These are phyloP conservation scores for Begonia loranthoides DNA, from an alignment of 306 rosid species.

Conservation along the genomic window DNA sequence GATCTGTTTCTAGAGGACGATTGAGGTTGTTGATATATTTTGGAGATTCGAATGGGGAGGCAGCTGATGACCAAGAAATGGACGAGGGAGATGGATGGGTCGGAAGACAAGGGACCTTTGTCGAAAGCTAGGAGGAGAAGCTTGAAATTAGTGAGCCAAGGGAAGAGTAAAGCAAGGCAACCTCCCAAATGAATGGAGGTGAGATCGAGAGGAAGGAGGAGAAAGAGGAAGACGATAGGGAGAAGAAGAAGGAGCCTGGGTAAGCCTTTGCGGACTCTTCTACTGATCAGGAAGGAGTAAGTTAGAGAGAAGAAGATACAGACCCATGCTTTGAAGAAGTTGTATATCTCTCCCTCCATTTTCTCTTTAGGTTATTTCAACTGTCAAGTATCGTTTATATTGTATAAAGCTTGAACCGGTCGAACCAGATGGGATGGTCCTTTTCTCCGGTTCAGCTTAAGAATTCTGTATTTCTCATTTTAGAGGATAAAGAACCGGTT, in stretches of 20 bases:
- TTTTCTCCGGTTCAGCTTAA: not conserved
- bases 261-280: conserved; percentile 11
- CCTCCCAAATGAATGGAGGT: conserved; percentile 19
- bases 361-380: too few relatives aligned
- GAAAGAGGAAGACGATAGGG: conserved; percentile 15
- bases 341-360: conserved; percentile 23
- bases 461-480: too few relatives aligned
- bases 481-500: too few relatives aligned
- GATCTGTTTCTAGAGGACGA: not conserved
- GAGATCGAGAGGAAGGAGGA: conserved; percentile 20
- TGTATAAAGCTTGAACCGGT: not conserved
- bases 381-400: not conserved
- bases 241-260: conserved; percentile 13
- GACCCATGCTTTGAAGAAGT: conserved; percentile 17
- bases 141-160: conserved; percentile 36
- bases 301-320: conserved; percentile 16
- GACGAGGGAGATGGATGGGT: conserved; percentile 24
- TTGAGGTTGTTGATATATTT: not conserved
- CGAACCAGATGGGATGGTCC: not conserved
- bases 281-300: conserved; percentile 15
- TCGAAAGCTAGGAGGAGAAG: conserved; percentile 32
- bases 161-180: conserved; percentile 18
- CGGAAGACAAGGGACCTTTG: conserved; percentile 22
- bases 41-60: conserved; percentile 49
- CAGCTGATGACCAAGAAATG: conserved; percentile 44